Evolutionary conservation across 2,329 filamentous ascomycete genomes (phyloP).

Genomic region (Microdochium trichocladiopsis): DNA sequence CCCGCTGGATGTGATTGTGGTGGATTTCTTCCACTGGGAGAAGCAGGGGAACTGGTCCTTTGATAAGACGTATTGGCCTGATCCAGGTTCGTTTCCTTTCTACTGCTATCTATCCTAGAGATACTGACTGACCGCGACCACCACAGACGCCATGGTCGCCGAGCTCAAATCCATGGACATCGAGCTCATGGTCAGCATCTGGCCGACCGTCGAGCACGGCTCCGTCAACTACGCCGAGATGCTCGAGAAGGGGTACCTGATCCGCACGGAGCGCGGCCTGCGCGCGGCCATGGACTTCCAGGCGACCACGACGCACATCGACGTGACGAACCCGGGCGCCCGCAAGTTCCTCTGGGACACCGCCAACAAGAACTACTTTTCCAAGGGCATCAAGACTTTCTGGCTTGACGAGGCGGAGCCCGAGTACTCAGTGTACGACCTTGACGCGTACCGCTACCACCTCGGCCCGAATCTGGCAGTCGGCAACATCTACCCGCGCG

Average conservation of each 20-base stretch:
- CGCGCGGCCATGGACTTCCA: constrained; percentile 51
- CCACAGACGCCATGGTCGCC: constrained; percentile 50
- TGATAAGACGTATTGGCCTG: constrained; percentile 56
- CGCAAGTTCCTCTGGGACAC: constrained; percentile 53
- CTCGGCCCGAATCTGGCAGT: constrained; percentile 43
- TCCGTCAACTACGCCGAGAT: constrained; percentile 57
- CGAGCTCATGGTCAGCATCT: constrained; percentile 63
- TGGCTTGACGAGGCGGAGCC: constrained; percentile 67
- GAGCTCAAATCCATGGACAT: constrained; percentile 52
- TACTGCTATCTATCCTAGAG: neutral
- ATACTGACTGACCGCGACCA: neutral
- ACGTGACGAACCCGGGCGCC: constrained; percentile 55
- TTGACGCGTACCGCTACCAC: constrained; percentile 58
- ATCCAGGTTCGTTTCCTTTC: constrained; percentile 37
- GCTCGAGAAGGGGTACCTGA: constrained; percentile 52
- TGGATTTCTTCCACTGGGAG: constrained; percentile 64
- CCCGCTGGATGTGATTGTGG: constrained; percentile 58
- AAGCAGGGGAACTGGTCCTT: constrained; percentile 63
- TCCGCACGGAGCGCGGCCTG: constrained; percentile 53
- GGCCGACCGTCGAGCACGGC: constrained; percentile 56
- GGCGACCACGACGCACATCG: constrained; percentile 53
- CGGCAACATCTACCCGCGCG: constrained; percentile 46
- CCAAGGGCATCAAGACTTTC: constrained; percentile 55
- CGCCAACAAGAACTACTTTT: constrained; percentile 52
- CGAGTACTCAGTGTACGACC: constrained; percentile 58